These are phyloP conservation scores for Chlorencoelia australis DNA, from an alignment of 2,329 filamentous ascomycete species.

Conservation along the genomic window DNA sequence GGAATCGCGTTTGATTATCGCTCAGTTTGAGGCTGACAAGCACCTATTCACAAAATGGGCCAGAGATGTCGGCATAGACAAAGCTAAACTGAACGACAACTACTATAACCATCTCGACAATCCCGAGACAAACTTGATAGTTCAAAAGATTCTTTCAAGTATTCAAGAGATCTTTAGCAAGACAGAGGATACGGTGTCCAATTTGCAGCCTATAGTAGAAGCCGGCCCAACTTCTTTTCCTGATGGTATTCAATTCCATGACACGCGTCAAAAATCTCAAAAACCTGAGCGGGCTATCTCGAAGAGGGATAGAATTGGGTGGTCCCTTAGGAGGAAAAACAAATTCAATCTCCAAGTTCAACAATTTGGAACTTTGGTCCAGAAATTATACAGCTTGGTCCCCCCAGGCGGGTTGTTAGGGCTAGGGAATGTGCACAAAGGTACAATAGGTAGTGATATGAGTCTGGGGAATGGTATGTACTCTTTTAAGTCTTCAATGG, in stretches of 20 bases:
- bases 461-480: neutral
- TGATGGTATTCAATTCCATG: neutral
- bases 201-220: neutral
- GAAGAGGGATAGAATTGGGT: neutral
- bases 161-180: conserved; percentile 4
- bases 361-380: neutral
- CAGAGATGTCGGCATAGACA: neutral
- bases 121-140: neutral
- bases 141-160: no score
- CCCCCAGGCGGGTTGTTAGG: neutral
- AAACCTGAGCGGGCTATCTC: neutral
- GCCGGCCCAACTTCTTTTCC: neutral
- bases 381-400: neutral
- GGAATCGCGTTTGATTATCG: conserved; percentile 1
- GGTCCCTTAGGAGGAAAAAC: neutral
- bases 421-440: neutral
- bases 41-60: conserved; percentile 1
- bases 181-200: neutral
- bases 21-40: conserved; percentile 4
- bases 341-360: conserved; percentile 1
- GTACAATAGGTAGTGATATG: neutral
- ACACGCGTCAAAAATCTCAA: neutral
- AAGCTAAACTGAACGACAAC: neutral
- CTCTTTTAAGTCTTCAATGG: neutral
- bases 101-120: neutral